A percentile compares a stretch with the other conserved stretches of the same genome.
Evolutionary conservation across 1,284 basidiomycete species (phyloP).

Genomic region (Ceratobasidium sp.): DNA sequence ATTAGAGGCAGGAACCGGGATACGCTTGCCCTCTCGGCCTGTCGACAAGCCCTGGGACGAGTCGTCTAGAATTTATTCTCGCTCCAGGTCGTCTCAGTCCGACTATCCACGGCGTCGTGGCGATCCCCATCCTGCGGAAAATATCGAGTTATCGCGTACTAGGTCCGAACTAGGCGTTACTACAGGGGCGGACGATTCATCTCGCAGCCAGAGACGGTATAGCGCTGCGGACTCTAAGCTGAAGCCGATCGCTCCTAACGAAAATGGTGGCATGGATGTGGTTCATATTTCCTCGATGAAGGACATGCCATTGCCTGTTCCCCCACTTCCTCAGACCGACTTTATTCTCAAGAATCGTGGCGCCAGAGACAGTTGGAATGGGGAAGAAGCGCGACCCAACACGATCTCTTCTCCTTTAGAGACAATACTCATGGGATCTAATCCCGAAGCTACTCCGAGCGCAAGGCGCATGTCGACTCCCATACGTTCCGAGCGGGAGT

Average conservation of each 20-base stretch:
- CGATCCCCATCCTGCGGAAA: background rate
- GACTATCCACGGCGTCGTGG: background rate
- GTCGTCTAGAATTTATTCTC: background rate
- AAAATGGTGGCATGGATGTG: background rate
- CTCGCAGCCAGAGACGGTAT: background rate
- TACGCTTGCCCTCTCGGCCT: background rate
- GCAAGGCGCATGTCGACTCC: conserved; percentile 12
- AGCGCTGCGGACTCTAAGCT: background rate
- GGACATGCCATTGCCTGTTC: conserved; percentile 20
- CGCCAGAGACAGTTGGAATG: background rate
- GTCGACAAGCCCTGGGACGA: background rate
- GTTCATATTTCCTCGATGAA: conserved; percentile 25
- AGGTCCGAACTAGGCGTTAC: background rate
- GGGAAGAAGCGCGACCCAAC: background rate
- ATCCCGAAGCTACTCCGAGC: background rate
- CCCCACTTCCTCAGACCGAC: conserved; percentile 15
- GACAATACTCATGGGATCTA: conserved; percentile 39
- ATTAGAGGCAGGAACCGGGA: background rate
- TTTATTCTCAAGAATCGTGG: background rate
- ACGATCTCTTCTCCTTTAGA: conserved; percentile 35
- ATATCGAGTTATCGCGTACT: background rate
- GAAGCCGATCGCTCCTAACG: background rate
- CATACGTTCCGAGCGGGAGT: background rate
- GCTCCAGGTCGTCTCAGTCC: background rate
- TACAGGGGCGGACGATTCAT: background rate